A percentile compares a stretch with the other conserved stretches of the same genome.
These are phyloP conservation scores for Saccharomyces paradoxus DNA, from an alignment of 805 yeast genomes.

Conservation along the genomic window DNA sequence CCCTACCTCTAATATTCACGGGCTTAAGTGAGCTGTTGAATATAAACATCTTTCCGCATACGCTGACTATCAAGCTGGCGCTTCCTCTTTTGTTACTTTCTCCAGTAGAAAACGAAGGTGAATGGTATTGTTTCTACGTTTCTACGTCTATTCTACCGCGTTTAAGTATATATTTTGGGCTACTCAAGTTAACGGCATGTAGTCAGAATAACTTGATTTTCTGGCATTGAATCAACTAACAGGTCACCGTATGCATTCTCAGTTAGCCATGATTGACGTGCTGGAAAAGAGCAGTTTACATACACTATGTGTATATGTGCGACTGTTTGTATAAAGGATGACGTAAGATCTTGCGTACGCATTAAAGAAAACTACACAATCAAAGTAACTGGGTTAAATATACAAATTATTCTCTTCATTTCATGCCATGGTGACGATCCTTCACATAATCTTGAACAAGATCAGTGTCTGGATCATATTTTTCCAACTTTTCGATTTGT, in stretches of 20 bases:
- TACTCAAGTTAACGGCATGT: too few relatives aligned
- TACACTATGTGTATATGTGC: neutral
- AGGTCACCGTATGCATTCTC: too few relatives aligned
- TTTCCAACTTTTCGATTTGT: conserved; percentile 35
- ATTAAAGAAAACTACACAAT: neutral
- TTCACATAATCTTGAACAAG: conserved; percentile 44
- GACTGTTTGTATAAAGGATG: neutral
- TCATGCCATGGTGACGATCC: neutral
- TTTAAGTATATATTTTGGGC: too few relatives aligned
- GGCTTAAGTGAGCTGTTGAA: neutral
- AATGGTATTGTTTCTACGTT: neutral
- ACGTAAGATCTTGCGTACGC: neutral
- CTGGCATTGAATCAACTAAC: too few relatives aligned
- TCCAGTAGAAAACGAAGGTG: neutral
- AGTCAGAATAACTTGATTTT: too few relatives aligned
- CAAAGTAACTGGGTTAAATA: neutral
- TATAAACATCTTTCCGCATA: neutral
- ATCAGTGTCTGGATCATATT: conserved; percentile 43
- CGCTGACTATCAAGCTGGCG: neutral
- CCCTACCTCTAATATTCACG: too few relatives aligned
- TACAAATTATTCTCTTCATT: neutral
- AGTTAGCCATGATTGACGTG: neutral
- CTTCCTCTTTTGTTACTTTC: neutral
- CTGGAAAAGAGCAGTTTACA: neutral
- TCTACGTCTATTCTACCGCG: neutral